Conservation (phyloP, 345 rosid species). For the Eucalyptus guilfoylei region DNA sequence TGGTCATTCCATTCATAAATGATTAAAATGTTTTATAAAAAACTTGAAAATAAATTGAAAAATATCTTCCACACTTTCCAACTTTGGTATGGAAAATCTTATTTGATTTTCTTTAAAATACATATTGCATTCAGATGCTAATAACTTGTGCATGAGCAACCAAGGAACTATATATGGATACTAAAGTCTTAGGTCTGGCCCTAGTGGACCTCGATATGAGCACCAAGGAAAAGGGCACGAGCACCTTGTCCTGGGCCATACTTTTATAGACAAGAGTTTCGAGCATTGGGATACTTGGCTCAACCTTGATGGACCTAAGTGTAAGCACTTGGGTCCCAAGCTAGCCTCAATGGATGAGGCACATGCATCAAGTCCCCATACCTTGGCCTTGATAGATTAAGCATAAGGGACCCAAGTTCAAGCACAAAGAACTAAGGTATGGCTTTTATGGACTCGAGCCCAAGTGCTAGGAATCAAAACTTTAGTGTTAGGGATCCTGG, state of each 20-base stretch:
- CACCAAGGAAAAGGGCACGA: not conserved
- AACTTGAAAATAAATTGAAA: too few relatives aligned
- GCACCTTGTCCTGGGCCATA: not conserved
- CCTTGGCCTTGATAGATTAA: not conserved
- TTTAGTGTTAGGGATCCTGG: not conserved
- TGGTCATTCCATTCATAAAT: too few relatives aligned
- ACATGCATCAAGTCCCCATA: not conserved
- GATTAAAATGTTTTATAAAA: too few relatives aligned
- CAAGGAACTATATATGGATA: not conserved
- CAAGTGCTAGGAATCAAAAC: accelerated
- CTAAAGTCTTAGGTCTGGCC: not conserved
- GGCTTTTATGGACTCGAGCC: not conserved
- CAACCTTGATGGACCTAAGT: not conserved
- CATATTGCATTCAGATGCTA: not conserved
- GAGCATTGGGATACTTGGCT: accelerated
- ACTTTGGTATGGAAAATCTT: not conserved
- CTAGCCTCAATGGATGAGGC: not conserved
- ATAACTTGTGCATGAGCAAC: not conserved
- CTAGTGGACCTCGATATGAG: not conserved
- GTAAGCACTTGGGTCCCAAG: not conserved
- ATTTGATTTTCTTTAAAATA: not conserved
- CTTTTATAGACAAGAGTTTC: accelerated
- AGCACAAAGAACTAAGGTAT: not conserved
- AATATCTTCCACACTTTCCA: not conserved
- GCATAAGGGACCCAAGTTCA: not conserved